These are phyloP conservation scores for Cercospora sp. DNA, from an alignment of 2,329 filamentous ascomycete species.

Conservation along the genomic window DNA sequence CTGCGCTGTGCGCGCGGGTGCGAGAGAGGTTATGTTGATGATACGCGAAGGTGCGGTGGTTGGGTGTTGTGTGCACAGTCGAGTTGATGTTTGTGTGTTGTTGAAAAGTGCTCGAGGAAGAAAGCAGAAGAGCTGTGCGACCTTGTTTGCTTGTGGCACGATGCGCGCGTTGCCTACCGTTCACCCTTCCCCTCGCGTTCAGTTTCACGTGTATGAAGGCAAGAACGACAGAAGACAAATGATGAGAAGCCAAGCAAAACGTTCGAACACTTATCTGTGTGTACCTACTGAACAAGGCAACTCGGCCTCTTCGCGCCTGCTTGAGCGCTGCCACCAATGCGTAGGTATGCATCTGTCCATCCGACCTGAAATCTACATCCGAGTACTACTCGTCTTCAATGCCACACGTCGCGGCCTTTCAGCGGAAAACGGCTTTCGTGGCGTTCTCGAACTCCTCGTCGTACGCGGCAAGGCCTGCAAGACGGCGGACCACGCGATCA, in stretches of 20 bases:
- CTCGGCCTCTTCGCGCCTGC: not conserved
- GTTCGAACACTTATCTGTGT: not conserved
- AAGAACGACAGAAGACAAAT: not conserved
- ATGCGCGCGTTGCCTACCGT: not conserved
- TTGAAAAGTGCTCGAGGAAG: not conserved
- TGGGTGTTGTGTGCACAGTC: not conserved
- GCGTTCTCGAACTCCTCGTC: slow-evolving; percentile 6
- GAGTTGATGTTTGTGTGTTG: not conserved
- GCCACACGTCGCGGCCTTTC: not conserved
- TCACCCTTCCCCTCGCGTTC: not conserved
- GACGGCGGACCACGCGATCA: slow-evolving; percentile 12
- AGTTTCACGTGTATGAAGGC: not conserved
- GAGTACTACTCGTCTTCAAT: not conserved
- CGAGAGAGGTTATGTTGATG: not conserved
- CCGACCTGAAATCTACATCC: not conserved
- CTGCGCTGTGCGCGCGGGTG: not conserved
- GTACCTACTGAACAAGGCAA: not conserved
- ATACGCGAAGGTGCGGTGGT: not conserved
- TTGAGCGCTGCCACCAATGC: not conserved
- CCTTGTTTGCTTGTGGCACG: not conserved
- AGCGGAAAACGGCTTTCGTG: not conserved
- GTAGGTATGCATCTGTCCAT: not conserved
- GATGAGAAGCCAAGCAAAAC: not conserved
- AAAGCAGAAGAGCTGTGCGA: not conserved
- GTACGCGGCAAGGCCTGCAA: slow-evolving; percentile 17